Evolutionary conservation across 2,329 filamentous ascomycete genomes (phyloP), one percentile per base, ranked within the genome.

Genomic region (Penicillium sp.): DNA sequence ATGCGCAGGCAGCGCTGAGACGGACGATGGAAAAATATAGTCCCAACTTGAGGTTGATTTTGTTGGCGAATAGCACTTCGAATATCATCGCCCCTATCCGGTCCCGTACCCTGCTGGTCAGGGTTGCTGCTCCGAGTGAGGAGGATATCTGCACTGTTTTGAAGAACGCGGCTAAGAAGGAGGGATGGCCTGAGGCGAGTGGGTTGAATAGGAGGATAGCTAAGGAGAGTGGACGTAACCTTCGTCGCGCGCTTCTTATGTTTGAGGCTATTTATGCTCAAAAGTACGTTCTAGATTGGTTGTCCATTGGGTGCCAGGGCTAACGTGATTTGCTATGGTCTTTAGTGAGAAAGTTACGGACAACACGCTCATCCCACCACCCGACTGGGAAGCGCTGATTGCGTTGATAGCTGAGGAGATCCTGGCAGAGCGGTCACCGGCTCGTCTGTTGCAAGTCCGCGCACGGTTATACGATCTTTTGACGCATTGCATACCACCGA

Each of bases 11-110:
- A 0, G 93, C 93, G 28, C 74, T 98, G 64, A 82, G 93, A 68
- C 78, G 93, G 55, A 98, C 93, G 0, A 98, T 98, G 93, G 93
- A 98, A 73, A 98, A 98, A 71, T 98, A 98, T 76, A 94, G 87
- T 63, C 90, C 91, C 13, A 98, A 98, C 68, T 64, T 98, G 64
- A 80, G 93, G 22, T 72, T 98, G 60, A 97, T 98, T 42, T 74
- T 98, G 53, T 74, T 98, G 53, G 93, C 93, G 43, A 97, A 97
- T 68, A 94, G 87, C 58, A 98, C 93, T 19, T 90, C 90, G 56
- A 97, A 97, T 64, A 98, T 98, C 62, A 98, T 98, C 69, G 91
- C 93, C 15, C 93, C 93, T 0, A 98, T 98, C 66, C 81, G 91
- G 57, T 94, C 87, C 61, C 79, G 93, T 69, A 96, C 90, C 46